Evolutionary conservation across 345 rosid species (phyloP), one percentile per base, ranked within the genome.

Genomic region (Nasturtium officinale): DNA sequence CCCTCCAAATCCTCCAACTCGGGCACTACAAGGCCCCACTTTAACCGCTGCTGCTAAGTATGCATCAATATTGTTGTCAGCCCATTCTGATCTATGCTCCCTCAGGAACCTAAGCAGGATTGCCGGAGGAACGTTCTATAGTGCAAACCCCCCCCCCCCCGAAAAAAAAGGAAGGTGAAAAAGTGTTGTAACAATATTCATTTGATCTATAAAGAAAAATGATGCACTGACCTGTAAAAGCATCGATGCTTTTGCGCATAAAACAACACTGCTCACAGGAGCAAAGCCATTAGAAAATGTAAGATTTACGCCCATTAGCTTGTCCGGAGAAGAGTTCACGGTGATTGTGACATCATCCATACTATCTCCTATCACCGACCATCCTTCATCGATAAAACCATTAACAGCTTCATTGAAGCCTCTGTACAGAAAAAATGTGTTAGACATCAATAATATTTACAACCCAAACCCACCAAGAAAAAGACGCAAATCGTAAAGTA

Each of bases 81-180:
- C 98, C 99, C 99, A 96, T 80, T 96, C 99, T 48, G 99, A 96
- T 71, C 99, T 85, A 60, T 96, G 99, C 82, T 96, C 99, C 37
- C 97, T 87, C 79, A 96, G 80, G 75, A 96, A 96, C 74, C 98
- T 84, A 10, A 96, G 98, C 40, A 96, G 96, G 43, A 92, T 91
- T 5, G 85, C 96, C n/a, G 99, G 99, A 82, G 97, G 97, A 38
- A 96, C 97, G 58, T 96, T 92, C 99, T 96, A 83, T 28, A 75
- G 62, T 61, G 48, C 51, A 30, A 60, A 52, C 13, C 18, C 51
- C 10, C 1, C n/a, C n/a, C n/a, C n/a, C n/a, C n/a, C n/a, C n/a
- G n/a, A n/a, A 11, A 59, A 35, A 17, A 48, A 28, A n/a, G 25
- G 25, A 16, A 23, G 21, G 52, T 46, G 46, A 52, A 13, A 37